These are phyloP conservation scores for Luzula sylvatica DNA, from an alignment of 176 grass and related monocot genomes.

Conservation along the genomic window DNA sequence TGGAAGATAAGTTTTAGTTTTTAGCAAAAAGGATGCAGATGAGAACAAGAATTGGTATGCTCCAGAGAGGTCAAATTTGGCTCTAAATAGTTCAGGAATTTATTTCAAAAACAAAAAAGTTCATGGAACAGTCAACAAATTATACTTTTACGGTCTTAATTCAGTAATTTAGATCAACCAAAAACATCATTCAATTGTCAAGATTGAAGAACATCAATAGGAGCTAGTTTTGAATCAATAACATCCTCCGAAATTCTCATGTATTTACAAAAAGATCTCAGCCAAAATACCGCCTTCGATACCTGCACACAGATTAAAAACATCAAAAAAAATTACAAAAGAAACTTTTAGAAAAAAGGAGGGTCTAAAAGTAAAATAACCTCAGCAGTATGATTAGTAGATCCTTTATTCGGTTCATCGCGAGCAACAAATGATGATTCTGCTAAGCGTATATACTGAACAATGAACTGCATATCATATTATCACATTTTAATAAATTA, in stretches of 20 bases:
- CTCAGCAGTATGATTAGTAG: slow-evolving; percentile 28
- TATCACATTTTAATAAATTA: slow-evolving; percentile 5
- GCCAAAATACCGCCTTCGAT: slow-evolving; percentile 51
- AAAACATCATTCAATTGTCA: slow-evolving; percentile 26
- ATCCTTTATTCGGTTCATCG: slow-evolving; percentile 25
- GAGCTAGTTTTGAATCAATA: slow-evolving; percentile 29
- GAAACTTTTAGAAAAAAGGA: neutral
- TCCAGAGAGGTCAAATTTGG: too few relatives aligned
- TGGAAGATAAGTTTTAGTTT: too few relatives aligned
- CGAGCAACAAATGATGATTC: slow-evolving; percentile 42
- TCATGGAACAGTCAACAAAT: too few relatives aligned
- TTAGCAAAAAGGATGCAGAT: too few relatives aligned
- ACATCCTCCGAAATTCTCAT: slow-evolving; percentile 44
- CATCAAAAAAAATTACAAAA: neutral
- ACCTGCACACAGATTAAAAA: slow-evolving; percentile 25
- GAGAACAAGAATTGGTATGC: too few relatives aligned
- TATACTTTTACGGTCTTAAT: too few relatives aligned
- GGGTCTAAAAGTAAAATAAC: slow-evolving; percentile 20
- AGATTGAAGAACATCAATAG: slow-evolving; percentile 39
- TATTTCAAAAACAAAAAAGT: too few relatives aligned
- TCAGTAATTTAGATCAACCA: too few relatives aligned
- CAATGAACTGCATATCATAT: slow-evolving; percentile 53
- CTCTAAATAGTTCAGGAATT: too few relatives aligned
- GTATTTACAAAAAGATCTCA: slow-evolving; percentile 58
- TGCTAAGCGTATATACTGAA: slow-evolving; percentile 45